These are phyloP conservation scores for Clonostachys rhizophaga DNA, from an alignment of 2,329 filamentous ascomycete genomes.

Conservation along the genomic window DNA sequence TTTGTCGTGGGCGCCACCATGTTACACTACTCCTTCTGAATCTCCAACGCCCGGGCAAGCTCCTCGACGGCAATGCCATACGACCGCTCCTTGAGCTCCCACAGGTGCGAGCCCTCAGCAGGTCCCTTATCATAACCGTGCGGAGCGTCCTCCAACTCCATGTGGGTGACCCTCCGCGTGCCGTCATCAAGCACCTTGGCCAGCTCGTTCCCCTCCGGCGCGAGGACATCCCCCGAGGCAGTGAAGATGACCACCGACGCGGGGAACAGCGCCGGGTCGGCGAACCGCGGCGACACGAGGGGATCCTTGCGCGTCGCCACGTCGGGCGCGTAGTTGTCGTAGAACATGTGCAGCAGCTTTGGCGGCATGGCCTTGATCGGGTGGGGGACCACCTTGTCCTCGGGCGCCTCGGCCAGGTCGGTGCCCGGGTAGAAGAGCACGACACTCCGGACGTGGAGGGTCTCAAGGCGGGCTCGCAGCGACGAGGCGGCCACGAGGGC, in stretches of 20 bases:
- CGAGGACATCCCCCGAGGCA: neutral
- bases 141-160: neutral
- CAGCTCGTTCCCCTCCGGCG: neutral
- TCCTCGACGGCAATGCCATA: no score
- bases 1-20: no score
- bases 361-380: neutral
- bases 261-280: neutral
- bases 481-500: constrained; percentile 22
- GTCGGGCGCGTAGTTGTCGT: neutral
- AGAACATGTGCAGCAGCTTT: neutral
- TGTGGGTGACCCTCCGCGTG: no score
- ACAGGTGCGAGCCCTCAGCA: no score
- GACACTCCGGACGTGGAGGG: constrained; percentile 30
- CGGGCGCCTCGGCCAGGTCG: neutral
- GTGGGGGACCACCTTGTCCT: neutral
- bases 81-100: no score
- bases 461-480: constrained; percentile 18
- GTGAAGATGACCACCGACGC: neutral
- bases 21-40: no score
- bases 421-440: neutral
- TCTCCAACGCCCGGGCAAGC: no score
- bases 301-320: neutral
- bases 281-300: neutral
- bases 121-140: neutral
- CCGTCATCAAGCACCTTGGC: neutral